Conservation (phyloP, 495 filamentous ascomycete genomes). For the Podospora pseudopauciseta region DNA sequence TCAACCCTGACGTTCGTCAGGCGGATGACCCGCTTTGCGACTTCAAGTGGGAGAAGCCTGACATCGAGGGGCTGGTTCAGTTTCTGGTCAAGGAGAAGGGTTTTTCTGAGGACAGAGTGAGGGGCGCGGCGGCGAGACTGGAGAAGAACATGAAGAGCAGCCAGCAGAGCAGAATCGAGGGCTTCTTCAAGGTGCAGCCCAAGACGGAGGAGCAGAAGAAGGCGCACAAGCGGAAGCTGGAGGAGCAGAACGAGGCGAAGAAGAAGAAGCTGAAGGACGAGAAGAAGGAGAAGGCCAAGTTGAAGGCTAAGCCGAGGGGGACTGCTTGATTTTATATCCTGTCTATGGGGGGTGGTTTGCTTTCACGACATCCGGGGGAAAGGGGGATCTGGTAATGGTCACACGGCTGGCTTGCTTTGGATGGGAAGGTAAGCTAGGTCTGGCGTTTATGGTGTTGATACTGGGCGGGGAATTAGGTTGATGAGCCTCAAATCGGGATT, state of each 20-base stretch:
- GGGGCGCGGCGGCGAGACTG: constrained; percentile 67
- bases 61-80: constrained; percentile 80
- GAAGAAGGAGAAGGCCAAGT: constrained; percentile 86
- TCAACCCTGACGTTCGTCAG: constrained; percentile 81
- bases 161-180: constrained; percentile 89
- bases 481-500: not conserved
- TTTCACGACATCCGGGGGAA: not conserved
- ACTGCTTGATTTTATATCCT: constrained; percentile 22
- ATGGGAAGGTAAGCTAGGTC: not conserved
- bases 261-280: constrained; percentile 93
- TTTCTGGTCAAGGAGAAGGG: constrained; percentile 92
- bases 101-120: constrained; percentile 91
- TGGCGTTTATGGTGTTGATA: constrained; percentile 14
- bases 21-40: constrained; percentile 84
- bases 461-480: not conserved
- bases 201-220: constrained; percentile 82
- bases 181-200: constrained; percentile 94
- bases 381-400: not conserved
- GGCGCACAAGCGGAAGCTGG: constrained; percentile 84
- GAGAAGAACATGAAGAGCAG: constrained; percentile 83
- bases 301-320: constrained; percentile 74
- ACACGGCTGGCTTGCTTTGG: not conserved
- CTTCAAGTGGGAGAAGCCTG: constrained; percentile 95
- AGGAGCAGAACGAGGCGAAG: constrained; percentile 80
- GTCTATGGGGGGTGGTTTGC: not conserved